These are phyloP conservation scores for Termitomyces sp. DNA, from an alignment of 768 basidiomycete species.

Conservation along the genomic window DNA sequence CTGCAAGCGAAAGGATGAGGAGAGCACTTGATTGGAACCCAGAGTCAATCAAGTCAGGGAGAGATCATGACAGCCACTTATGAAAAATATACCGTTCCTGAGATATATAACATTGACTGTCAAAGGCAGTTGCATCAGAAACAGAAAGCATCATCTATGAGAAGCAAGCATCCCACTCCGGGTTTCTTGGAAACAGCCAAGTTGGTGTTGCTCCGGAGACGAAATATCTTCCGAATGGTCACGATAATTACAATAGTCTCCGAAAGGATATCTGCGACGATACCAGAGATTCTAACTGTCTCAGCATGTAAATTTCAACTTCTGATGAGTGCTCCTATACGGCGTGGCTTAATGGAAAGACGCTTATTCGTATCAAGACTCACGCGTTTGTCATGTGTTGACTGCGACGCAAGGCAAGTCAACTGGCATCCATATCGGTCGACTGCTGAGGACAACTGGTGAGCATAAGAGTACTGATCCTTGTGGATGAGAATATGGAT, in stretches of 20 bases:
- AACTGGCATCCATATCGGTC: slow-evolving; percentile 10
- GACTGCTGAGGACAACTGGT: slow-evolving; percentile 8
- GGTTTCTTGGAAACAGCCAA: slow-evolving; percentile 17
- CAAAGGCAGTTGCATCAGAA: neutral
- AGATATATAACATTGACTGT: neutral
- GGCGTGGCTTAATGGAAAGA: neutral
- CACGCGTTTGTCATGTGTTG: slow-evolving; percentile 7
- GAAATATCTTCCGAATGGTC: slow-evolving; percentile 22
- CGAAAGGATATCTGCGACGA: slow-evolving; percentile 23
- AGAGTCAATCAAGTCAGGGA: neutral
- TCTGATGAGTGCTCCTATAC: neutral
- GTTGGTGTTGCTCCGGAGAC: slow-evolving; percentile 17
- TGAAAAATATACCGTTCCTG: slow-evolving; percentile 23
- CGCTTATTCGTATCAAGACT: neutral
- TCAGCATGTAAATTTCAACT: neutral
- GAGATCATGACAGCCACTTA: slow-evolving; percentile 4
- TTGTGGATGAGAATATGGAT: neutral
- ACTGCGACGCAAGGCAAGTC: slow-evolving; percentile 4
- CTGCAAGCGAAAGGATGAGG: slow-evolving; percentile 19
- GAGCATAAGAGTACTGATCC: slow-evolving; percentile 6
- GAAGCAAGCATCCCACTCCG: slow-evolving; percentile 17
- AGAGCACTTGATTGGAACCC: slow-evolving; percentile 15
- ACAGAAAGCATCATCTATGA: slow-evolving; percentile 19
- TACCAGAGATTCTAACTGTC: slow-evolving; percentile 23
- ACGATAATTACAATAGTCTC: slow-evolving; percentile 25